Conservation (phyloP, 1,284 basidiomycete species). For the Albatrellus sp. region DNA sequence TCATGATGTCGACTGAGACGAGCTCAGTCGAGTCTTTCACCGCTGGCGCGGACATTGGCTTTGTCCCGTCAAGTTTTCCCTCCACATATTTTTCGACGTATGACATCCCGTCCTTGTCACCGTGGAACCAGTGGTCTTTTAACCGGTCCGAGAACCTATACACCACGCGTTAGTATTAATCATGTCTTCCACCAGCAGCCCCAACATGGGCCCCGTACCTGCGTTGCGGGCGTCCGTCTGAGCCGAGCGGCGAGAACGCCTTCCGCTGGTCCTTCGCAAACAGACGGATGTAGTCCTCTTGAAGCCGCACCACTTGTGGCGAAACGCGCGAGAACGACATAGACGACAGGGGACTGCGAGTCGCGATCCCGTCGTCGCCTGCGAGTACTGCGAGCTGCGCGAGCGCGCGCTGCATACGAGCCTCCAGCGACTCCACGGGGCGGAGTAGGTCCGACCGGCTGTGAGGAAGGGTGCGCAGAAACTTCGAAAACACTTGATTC, state of each 20-base stretch:
- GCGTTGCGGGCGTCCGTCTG: conserved; percentile 45
- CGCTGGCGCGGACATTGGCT: neutral
- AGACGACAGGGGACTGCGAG: conserved; percentile 41
- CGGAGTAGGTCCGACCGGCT: conserved; percentile 32
- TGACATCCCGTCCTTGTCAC: conserved; percentile 19
- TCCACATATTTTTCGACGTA: conserved; percentile 3
- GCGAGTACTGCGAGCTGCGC: conserved; percentile 36
- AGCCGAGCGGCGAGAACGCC: conserved; percentile 45
- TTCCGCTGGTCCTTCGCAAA: conserved; percentile 32
- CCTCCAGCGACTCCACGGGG: conserved; percentile 19
- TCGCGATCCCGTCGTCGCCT: conserved; percentile 31
- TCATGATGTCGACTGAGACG: conserved; percentile 1
- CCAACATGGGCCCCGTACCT: conserved; percentile 29
- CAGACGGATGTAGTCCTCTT: conserved; percentile 32
- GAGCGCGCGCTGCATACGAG: conserved; percentile 44
- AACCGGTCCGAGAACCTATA: conserved; percentile 20
- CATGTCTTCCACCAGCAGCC: neutral
- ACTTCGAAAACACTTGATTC: conserved; percentile 52
- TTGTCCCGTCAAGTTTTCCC: neutral
- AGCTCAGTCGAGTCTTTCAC: neutral
- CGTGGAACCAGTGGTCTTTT: conserved; percentile 50
- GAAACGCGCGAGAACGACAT: conserved; percentile 60
- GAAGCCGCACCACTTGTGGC: conserved; percentile 35
- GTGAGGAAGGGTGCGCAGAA: conserved; percentile 40
- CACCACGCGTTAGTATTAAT: neutral